Base-by-base conservation (phyloP, 108 stramenopile species). In the Parietichytrium sp. region DNA sequence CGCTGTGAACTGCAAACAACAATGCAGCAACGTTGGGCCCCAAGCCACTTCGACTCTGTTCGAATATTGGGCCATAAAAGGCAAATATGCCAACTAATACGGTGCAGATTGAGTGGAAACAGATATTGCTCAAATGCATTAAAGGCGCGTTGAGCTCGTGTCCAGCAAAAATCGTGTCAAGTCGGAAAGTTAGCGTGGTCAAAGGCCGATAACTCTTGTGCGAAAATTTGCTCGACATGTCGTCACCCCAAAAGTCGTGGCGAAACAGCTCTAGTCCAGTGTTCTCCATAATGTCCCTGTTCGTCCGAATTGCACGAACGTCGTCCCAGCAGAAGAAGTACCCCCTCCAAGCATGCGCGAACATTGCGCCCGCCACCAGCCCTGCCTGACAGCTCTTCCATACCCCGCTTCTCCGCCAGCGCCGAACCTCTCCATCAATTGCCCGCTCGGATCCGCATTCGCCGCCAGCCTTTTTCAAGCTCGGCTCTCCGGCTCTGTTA, bases 291-390 rank as follows among this genome's bases (percentile, higher is more conserved):
- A 83, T 30, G n/a, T 83, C 82, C 7, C 0, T 4, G 52, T 83
- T 83, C 4, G 4, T 4, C 27, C n/a, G 25, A 8, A 83, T 79
- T 4, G 82, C 82, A 16, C 55, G 55, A 6, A 55, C n/a, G 51
- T 83, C 82, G 78, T 83, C 82, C 82, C 82, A 83, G 23, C 51
- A 77, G 30, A 80, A 83, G 50, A 77, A 77, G 61, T 42, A 72
- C 42, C n/a, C n/a, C n/a, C n/a, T n/a, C n/a, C n/a, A n/a, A n/a
- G n/a, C n/a, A n/a, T n/a, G n/a, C n/a, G n/a, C n/a, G n/a, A n/a
- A n/a, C n/a, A n/a, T n/a, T n/a, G n/a, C n/a, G n/a, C n/a, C n/a
- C n/a, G n/a, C n/a, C n/a, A n/a, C n/a, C n/a, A n/a, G n/a, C n/a
- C n/a, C n/a, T n/a, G n/a, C n/a, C n/a, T n/a, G n/a, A n/a, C n/a